Evolutionary conservation across 768 basidiomycete genomes (phyloP).

Genomic region (Paxillus ammoniavirescens): DNA sequence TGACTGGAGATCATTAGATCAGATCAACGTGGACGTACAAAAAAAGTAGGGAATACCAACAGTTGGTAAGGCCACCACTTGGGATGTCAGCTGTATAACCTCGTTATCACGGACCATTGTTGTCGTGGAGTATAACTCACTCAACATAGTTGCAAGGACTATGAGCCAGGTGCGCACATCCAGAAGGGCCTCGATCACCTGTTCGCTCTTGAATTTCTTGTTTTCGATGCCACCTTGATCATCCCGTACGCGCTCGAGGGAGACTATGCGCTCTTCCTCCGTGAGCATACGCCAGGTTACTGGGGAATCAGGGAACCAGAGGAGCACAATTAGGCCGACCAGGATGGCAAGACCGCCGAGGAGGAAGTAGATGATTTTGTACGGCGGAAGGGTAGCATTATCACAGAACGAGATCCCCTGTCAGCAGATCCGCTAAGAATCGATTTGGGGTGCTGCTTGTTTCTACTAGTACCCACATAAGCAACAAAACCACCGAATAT

Average conservation of each 20-base stretch:
- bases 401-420: constrained; percentile 35
- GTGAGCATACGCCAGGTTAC: constrained; percentile 37
- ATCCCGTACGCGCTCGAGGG: constrained; percentile 23
- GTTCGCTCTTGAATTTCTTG: constrained; percentile 18
- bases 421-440: background rate
- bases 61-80: constrained; percentile 20
- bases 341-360: constrained; percentile 39
- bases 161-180: constrained; percentile 30
- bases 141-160: constrained; percentile 25
- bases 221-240: constrained; percentile 33
- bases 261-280: constrained; percentile 29
- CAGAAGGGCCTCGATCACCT: constrained; percentile 18
- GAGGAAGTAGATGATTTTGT: constrained; percentile 39
- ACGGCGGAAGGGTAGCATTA: constrained; percentile 30
- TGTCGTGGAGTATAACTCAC: constrained; percentile 2
- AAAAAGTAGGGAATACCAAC: constrained; percentile 4
- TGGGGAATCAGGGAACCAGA: constrained; percentile 41
- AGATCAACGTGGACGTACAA: background rate
- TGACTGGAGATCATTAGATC: constrained; percentile 2
- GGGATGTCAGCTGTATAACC: constrained; percentile 16
- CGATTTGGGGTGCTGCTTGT: background rate
- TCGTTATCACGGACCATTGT: background rate
- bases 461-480: constrained; percentile 20
- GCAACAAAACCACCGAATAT: constrained; percentile 40
- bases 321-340: constrained; percentile 32